Conservation (phyloP, 2,329 filamentous ascomycete genomes). For the Lasiodiplodia hormozganensis region DNA sequence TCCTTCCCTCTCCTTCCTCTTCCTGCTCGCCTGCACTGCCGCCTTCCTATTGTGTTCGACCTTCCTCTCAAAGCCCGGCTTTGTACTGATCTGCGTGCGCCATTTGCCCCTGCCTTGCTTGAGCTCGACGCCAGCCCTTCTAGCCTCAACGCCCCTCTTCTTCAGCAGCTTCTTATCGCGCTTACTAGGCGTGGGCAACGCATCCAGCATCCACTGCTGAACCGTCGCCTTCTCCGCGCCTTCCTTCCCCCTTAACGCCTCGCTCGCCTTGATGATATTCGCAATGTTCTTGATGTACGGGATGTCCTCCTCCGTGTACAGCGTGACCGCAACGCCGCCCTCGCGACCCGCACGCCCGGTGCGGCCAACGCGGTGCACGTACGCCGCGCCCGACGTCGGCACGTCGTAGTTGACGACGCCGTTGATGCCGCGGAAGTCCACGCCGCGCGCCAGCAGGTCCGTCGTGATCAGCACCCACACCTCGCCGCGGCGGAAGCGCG, state of each 20-base stretch:
- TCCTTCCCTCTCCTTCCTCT: conserved; percentile 36
- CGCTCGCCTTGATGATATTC: conserved; percentile 86
- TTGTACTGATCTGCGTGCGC: conserved; percentile 75
- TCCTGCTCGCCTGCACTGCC: conserved; percentile 48
- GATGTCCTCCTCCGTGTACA: conserved; percentile 95
- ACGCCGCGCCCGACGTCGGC: conserved; percentile 85
- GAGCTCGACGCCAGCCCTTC: conserved; percentile 56
- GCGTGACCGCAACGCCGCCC: conserved; percentile 88
- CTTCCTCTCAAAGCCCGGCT: conserved; percentile 76
- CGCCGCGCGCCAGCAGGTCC: conserved; percentile 86
- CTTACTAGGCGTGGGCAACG: conserved; percentile 83
- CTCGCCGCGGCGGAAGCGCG: conserved; percentile 86
- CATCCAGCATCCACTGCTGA: conserved; percentile 79
- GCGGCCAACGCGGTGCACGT: conserved; percentile 91
- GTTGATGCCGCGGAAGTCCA: conserved; percentile 95
- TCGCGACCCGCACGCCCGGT: conserved; percentile 87
- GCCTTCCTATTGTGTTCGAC: conserved; percentile 71
- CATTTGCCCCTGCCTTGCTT: conserved; percentile 35
- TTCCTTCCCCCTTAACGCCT: conserved; percentile 65
- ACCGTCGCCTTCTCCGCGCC: conserved; percentile 57
- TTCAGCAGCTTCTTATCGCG: conserved; percentile 83
- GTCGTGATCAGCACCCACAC: conserved; percentile 98
- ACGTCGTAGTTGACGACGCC: conserved; percentile 98
- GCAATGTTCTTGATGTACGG: conserved; percentile 89
- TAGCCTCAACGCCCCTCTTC: conserved; percentile 78